Conservation (phyloP, 139 green algal species). For the Volvox reticuliferus region DNA sequence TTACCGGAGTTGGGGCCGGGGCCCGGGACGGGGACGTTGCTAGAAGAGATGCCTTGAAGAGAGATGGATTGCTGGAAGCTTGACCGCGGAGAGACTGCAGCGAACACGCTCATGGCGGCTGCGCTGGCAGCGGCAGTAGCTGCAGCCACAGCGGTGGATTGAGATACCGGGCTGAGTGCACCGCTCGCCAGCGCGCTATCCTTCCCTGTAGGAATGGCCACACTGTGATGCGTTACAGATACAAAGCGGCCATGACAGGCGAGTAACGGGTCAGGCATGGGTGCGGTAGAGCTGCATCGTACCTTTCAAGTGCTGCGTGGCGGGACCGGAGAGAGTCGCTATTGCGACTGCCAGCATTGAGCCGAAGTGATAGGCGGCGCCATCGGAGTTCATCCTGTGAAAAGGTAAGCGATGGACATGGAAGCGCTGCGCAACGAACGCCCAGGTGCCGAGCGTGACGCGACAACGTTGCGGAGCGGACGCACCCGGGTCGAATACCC, state of each 20-base stretch:
- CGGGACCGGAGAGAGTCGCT: not conserved
- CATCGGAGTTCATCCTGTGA: not conserved
- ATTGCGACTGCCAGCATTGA: conserved; percentile 8
- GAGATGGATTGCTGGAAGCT: not conserved
- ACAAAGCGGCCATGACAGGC: too few relatives aligned
- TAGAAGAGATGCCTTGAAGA: not conserved
- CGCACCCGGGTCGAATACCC: not conserved
- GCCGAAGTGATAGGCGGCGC: not conserved
- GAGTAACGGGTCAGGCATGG: too few relatives aligned
- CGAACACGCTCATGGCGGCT: not conserved
- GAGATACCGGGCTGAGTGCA: not conserved
- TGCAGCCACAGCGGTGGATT: not conserved
- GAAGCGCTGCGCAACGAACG: not conserved
- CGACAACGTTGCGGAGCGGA: not conserved
- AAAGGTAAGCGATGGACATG: not conserved
- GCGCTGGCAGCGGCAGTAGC: not conserved
- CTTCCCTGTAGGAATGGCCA: too few relatives aligned
- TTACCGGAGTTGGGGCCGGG: too few relatives aligned
- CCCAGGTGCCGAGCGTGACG: too few relatives aligned
- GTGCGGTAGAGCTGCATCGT: too few relatives aligned
- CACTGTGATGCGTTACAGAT: too few relatives aligned
- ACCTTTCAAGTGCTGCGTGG: not conserved
- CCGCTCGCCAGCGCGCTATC: too few relatives aligned
- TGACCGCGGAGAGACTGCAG: not conserved
- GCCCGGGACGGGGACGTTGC: too few relatives aligned